phyloP scores from a whole-genome alignment of 2,329 filamentous ascomycete species.

The Leptographium radiaticola region DNA sequence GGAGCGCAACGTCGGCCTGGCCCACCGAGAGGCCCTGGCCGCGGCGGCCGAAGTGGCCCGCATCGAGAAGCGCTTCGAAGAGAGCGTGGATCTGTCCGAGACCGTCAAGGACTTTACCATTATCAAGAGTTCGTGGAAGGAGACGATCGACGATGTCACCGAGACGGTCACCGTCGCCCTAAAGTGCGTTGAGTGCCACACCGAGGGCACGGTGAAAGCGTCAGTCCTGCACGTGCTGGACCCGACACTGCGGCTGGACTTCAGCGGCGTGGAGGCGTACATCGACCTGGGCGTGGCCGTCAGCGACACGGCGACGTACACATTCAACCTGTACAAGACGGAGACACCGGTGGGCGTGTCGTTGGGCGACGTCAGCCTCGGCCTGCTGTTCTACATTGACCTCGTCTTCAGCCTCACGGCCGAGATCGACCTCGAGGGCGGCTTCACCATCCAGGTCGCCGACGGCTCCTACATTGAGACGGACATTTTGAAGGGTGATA shows the following conservation, averaged over 20 bases:
- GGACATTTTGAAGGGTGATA: conserved; percentile 27
- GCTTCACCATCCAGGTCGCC: conserved; percentile 37
- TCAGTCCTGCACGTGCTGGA: conserved; percentile 21
- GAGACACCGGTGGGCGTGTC: conserved; percentile 28
- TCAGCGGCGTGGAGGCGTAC: conserved; percentile 37
- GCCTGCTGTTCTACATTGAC: conserved; percentile 35
- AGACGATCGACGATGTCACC: conserved; percentile 2
- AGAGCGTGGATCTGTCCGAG: background rate
- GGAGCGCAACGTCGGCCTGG: background rate
- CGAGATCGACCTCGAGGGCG: conserved; percentile 35
- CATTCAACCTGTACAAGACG: conserved; percentile 34
- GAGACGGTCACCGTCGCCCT: conserved; percentile 17
- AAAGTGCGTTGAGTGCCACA: conserved; percentile 34
- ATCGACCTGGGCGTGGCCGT: conserved; percentile 34
- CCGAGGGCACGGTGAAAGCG: conserved; percentile 33
- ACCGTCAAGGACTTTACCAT: background rate
- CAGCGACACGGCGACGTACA: conserved; percentile 32
- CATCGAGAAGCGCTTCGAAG: background rate
- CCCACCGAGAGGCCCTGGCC: background rate
- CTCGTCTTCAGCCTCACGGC: conserved; percentile 36
- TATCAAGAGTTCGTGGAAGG: conserved; percentile 7
- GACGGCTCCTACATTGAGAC: conserved; percentile 29
- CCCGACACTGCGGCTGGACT: conserved; percentile 30
- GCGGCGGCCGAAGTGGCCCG: background rate
- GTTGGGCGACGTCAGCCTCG: conserved; percentile 28